A percentile compares a stretch with the other conserved stretches of the same genome.
phyloP scores from a whole-genome alignment of 116 monocot species.

The Trichopus zeylanicus region DNA sequence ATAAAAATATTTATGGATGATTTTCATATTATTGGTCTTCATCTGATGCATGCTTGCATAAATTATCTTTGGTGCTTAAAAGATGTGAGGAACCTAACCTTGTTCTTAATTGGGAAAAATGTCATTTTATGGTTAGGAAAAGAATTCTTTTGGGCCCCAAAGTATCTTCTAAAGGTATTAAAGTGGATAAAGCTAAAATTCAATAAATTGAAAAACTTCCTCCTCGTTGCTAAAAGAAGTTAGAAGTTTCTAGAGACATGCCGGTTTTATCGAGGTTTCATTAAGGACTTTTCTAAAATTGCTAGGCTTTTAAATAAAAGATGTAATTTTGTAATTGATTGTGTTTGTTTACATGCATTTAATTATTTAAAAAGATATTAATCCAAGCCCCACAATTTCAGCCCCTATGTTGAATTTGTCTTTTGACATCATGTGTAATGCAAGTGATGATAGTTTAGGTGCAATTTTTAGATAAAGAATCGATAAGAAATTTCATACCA shows the following conservation, averaged over 20 bases:
- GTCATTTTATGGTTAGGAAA: no score
- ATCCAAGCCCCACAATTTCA: no score
- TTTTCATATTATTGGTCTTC: neutral
- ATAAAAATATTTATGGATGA: no score
- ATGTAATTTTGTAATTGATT: no score
- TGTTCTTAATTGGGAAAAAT: constrained; percentile 1
- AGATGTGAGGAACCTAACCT: neutral
- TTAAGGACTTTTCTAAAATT: neutral
- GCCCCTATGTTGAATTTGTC: no score
- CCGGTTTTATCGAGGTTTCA: neutral
- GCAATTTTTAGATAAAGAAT: no score
- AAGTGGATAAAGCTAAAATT: constrained; percentile 8
- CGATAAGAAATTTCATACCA: no score
- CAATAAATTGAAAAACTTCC: neutral
- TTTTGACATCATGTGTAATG: no score
- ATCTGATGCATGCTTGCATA: neutral
- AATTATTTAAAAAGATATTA: no score
- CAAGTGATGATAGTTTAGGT: no score
- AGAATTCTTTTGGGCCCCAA: neutral
- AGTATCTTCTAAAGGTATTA: neutral
- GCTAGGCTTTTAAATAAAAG: neutral
- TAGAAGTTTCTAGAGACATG: neutral
- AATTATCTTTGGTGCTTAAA: neutral
- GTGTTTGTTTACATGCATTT: no score
- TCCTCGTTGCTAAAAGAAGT: neutral